phyloP scores from a whole-genome alignment of 2,329 filamentous ascomycete species.

The Verticillium klebahnii region DNA sequence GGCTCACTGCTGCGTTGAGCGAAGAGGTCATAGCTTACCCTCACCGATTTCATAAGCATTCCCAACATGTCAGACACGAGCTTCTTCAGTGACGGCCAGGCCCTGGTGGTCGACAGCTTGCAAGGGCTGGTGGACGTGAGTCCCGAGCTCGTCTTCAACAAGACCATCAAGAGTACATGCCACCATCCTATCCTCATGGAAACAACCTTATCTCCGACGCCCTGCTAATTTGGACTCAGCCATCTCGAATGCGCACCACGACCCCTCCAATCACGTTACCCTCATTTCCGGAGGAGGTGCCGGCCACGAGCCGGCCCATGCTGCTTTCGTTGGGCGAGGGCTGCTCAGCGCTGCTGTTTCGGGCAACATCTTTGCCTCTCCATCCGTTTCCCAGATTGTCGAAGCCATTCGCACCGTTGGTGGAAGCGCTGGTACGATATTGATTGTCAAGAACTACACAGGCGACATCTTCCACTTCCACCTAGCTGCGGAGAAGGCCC shows the following conservation, averaged over 20 bases:
- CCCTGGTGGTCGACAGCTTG: neutral
- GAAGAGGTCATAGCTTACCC: neutral
- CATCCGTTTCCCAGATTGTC: constrained; percentile 57
- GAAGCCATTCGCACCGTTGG: constrained; percentile 53
- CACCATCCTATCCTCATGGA: neutral
- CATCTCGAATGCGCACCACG: neutral
- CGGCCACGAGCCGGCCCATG: constrained; percentile 62
- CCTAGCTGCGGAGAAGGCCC: constrained; percentile 17
- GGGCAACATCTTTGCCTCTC: constrained; percentile 63
- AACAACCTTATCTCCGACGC: neutral
- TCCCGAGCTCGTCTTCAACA: neutral
- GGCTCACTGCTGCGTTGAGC: neutral
- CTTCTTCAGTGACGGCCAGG: neutral
- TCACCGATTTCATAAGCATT: neutral
- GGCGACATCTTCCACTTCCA: constrained; percentile 55
- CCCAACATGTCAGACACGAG: neutral
- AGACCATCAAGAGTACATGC: neutral
- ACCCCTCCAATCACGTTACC: neutral
- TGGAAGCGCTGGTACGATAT: constrained; percentile 52
- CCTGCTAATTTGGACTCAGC: neutral
- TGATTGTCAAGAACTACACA: constrained; percentile 66
- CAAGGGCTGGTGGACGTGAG: neutral
- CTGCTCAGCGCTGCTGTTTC: constrained; percentile 59
- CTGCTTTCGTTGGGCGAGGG: constrained; percentile 59
- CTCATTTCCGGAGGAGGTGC: constrained; percentile 33